Evolutionary conservation across 2,329 filamentous ascomycete genomes (phyloP).

Genomic region (Penicillium griseofulvum): DNA sequence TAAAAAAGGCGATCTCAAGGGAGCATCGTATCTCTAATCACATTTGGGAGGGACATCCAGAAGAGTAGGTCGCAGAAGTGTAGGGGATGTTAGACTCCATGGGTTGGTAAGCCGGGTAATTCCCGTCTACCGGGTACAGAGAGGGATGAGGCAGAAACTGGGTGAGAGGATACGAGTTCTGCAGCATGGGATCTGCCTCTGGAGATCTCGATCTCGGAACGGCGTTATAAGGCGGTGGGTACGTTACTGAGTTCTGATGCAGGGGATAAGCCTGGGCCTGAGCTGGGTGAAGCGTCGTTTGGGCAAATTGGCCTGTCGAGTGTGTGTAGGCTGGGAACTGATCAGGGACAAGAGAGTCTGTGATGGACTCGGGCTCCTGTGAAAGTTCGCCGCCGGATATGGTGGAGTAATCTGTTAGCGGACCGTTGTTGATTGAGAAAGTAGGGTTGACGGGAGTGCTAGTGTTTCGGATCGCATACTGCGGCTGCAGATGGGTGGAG

Average conservation of each 20-base stretch:
- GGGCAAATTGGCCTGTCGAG: constrained; percentile 13
- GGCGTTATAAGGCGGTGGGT: constrained; percentile 35
- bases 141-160: constrained; percentile 11
- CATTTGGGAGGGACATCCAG: constrained; percentile 21
- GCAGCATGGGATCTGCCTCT: constrained; percentile 18
- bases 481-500: constrained; percentile 10
- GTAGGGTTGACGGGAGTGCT: constrained; percentile 5
- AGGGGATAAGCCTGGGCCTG: constrained; percentile 23
- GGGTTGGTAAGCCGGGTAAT: constrained; percentile 16
- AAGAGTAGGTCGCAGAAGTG: constrained; percentile 15
- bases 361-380: constrained; percentile 29
- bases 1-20: constrained; percentile 1
- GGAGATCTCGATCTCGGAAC: constrained; percentile 22
- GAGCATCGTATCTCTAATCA: constrained; percentile 8
- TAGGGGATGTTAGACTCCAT: constrained; percentile 22
- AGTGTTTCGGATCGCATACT: constrained; percentile 13
- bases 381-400: constrained; percentile 27
- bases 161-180: constrained; percentile 23
- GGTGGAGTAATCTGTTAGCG: constrained; percentile 19
- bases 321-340: constrained; percentile 13
- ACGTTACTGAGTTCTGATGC: constrained; percentile 34
- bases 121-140: constrained; percentile 24
- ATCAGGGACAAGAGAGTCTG: constrained; percentile 16
- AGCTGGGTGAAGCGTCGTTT: constrained; percentile 14
- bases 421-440: constrained; percentile 12